Percentiles rank a stretch among this genome's conserved stretches.
phyloP scores from a whole-genome alignment of 2,329 filamentous ascomycete species.

The Bipolaris oryzae region DNA sequence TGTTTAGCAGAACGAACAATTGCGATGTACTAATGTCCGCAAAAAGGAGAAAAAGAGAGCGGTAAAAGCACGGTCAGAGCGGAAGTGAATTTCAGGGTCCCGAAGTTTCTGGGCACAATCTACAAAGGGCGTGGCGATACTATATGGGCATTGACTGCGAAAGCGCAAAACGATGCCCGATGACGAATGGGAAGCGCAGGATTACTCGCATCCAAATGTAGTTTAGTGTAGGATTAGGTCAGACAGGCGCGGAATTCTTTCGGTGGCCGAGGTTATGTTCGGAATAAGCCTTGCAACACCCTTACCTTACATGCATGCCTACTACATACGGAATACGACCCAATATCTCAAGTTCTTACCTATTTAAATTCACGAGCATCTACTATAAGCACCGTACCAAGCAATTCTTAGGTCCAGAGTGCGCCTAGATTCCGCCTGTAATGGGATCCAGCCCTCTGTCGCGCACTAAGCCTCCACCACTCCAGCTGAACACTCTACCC shows the following conservation, averaged over 20 bases:
- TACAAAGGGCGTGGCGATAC: slow-evolving; percentile 5
- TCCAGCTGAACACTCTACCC: not conserved
- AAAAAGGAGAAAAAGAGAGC: not conserved
- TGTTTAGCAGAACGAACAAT: not conserved
- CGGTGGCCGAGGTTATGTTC: not conserved
- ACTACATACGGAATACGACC: too few relatives aligned
- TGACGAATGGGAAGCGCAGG: slow-evolving; percentile 12
- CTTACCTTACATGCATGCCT: not conserved
- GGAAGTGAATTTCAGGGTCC: not conserved
- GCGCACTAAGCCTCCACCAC: not conserved
- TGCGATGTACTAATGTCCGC: not conserved
- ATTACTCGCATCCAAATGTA: slow-evolving; percentile 16
- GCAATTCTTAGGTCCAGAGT: not conserved
- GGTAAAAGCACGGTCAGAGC: not conserved
- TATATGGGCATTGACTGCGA: slow-evolving; percentile 1
- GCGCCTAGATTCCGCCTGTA: not conserved
- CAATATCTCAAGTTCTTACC: not conserved
- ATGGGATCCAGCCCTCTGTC: not conserved
- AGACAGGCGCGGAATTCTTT: slow-evolving; percentile 1
- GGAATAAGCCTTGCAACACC: not conserved
- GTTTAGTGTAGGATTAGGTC: slow-evolving; percentile 6
- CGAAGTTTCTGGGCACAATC: not conserved
- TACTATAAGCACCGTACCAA: not conserved
- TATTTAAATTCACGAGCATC: not conserved
- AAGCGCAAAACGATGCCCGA: slow-evolving; percentile 14